A percentile compares a stretch with the other conserved stretches of the same genome.
Evolutionary conservation across 495 filamentous ascomycete genomes (phyloP).

Genomic region (Hypoxylon fragiforme): DNA sequence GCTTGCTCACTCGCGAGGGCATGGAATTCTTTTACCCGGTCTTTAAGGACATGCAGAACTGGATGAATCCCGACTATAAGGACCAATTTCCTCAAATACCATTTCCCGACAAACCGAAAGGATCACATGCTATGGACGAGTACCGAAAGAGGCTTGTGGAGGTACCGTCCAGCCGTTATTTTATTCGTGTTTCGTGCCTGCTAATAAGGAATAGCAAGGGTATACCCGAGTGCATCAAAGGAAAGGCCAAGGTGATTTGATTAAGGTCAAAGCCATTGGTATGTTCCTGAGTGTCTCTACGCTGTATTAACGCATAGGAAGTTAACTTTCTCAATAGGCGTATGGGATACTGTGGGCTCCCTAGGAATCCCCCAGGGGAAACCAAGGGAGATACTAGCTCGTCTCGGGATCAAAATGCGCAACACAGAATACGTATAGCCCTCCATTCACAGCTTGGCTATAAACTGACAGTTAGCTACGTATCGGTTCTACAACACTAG

Average conservation of each 20-base stretch:
- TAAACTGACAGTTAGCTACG: conserved; percentile 29
- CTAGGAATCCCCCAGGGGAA: conserved; percentile 53
- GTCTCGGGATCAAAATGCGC: conserved; percentile 46
- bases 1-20: conserved; percentile 65
- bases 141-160: conserved; percentile 43
- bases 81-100: conserved; percentile 60
- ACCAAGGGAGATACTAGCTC: conserved; percentile 18
- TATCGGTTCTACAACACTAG: conserved; percentile 64
- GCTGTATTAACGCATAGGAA: neutral
- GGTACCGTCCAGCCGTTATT: conserved; percentile 31
- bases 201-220: conserved; percentile 33
- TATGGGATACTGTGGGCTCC: conserved; percentile 66
- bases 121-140: conserved; percentile 36
- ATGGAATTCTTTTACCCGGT: conserved; percentile 67
- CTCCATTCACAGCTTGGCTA: neutral
- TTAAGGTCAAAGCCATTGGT: conserved; percentile 55
- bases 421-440: conserved; percentile 51
- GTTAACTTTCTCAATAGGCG: conserved; percentile 35
- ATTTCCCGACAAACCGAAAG: conserved; percentile 61
- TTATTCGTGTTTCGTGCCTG: conserved; percentile 33
- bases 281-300: neutral
- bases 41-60: conserved; percentile 64
- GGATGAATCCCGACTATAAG: conserved; percentile 53
- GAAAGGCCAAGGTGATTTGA: conserved; percentile 40
- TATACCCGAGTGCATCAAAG: conserved; percentile 43